Conservation (phyloP, 2,329 filamentous ascomycete species). For the Sporothrix protearum region DNA sequence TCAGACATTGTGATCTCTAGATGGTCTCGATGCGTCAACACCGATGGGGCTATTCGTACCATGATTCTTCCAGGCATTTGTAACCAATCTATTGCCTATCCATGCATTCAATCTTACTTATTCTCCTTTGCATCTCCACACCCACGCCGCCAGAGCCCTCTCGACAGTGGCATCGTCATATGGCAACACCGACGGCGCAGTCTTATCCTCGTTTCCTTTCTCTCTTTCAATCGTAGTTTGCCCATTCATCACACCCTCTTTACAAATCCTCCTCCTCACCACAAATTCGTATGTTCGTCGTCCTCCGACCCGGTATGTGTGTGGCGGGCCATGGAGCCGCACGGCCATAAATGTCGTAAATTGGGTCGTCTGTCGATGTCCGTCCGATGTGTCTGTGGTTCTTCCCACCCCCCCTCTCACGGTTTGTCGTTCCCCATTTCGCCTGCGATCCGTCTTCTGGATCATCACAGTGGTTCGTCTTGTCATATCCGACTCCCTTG, state of each 20-base stretch:
- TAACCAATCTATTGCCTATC: background rate
- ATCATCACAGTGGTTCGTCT: background rate
- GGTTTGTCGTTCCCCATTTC: background rate
- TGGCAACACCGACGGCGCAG: background rate
- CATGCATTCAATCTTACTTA: background rate
- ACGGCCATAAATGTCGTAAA: background rate
- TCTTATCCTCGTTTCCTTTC: background rate
- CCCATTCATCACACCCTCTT: background rate
- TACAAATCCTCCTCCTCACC: background rate
- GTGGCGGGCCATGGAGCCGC: conserved; percentile 1
- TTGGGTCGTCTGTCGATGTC: background rate
- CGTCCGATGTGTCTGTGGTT: background rate
- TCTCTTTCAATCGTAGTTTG: background rate
- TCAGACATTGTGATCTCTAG: background rate
- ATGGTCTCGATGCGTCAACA: background rate
- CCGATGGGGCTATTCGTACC: background rate
- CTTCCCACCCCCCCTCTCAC: background rate
- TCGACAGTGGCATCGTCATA: background rate
- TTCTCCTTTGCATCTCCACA: background rate
- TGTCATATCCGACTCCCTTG: background rate
- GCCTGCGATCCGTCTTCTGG: conserved; percentile 2
- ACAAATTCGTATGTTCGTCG: background rate
- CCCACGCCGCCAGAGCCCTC: background rate
- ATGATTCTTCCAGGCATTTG: background rate
- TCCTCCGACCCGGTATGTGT: conserved; percentile 16